Evolutionary conservation across 108 stramenopile genomes (phyloP), one percentile per base, ranked within the genome.

Genomic region (Thalassiosira profunda): DNA sequence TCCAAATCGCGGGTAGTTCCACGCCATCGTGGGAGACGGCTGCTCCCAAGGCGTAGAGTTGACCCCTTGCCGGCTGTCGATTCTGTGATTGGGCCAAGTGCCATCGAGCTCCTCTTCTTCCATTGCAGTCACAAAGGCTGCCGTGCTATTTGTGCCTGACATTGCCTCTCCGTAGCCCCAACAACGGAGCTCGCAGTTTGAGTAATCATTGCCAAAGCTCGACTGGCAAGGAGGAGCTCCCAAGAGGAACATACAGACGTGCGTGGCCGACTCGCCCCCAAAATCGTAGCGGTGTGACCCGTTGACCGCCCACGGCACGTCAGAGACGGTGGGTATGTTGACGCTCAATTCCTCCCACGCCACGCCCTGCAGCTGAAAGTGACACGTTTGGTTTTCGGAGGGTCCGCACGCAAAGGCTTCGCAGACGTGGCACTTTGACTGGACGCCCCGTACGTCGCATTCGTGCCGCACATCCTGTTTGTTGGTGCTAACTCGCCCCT

Each of bases 251-350:
- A 96, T 74, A 67, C 94, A 96, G 12, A 88, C 81, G 44, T 90
- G 89, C 0, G 80, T 79, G 1, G 82, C 82, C 9, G 60, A 51
- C 9, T 21, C 40, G 56, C 72, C 76, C 9, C 87, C 89, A 74
- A 89, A 96, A 70, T 96, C 94, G 25, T 89, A 84, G 17, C 92
- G 69, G 67, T 94, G 90, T 4, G 47, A 23, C 4, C 91, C 91
- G n/a, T 86, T 88, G 4, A 96, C 85, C 33, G 91, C 84, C 87
- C 87, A 96, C n/a, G 92, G 90, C 17, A 85, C 74, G 70, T 96
- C 92, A 31, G 75, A 64, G 9, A 89, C 73, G 20, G 85, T 71
- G 5, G 89, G 86, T 2, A 96, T 70, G 52, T 94, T 94, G 5
- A 42, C 24, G 18, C 80, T 67, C 58, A 96, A 62, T 1, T 81